Evolutionary conservation across 305 asterid genomes (phyloP), one percentile per base, ranked within the genome.

Genomic region (Solanum hybrid): DNA sequence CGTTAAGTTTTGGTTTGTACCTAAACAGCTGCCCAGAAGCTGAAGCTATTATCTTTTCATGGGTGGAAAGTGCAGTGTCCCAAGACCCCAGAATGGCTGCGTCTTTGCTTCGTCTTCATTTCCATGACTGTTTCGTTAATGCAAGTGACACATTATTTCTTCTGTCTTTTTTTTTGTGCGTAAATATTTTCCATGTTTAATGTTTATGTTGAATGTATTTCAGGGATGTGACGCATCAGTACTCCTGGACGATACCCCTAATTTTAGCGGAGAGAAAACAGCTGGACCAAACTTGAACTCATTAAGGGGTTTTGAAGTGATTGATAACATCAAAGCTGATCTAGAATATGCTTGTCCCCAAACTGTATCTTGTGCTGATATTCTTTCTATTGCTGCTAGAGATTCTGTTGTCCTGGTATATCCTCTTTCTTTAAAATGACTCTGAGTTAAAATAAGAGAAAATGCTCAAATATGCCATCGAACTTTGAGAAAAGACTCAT

Each of bases 181-280:
- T 20, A 20, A 76, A 20, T 79, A 73, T 81, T 3, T 87, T 15
- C 31, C 10, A 10, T 12, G 31, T 31, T 14, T 13, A 29, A 34
- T 34, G 29, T 31, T 38, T 1, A n/a, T 41, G 31, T 27, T n/a
- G 14, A 79, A 73, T 27, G 39, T 12, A 31, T 75, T 82, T 10
- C 91, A 96, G 99, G 99, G 99, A 65, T 97, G 99, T 81, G 99
- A 97, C 90, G 99, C 98, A 10, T 96, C 99, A 0, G 95, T 97
- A 37, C 89, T 97, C 83, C 91, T 96, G 90, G 99, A 96, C n/a
- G 98, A 96, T 83, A 92, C 92, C 20, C 83, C 90, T 11, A 90
- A 26, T 61, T 91, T 95, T 11, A 91, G 82, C 3, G 97, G 99
- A 37, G 99, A 95, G 91, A 97, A 97, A 92, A 94, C 93, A 4